phyloP scores from a whole-genome alignment of 495 filamentous ascomycete genomes.

The Aspergillus campestris region DNA sequence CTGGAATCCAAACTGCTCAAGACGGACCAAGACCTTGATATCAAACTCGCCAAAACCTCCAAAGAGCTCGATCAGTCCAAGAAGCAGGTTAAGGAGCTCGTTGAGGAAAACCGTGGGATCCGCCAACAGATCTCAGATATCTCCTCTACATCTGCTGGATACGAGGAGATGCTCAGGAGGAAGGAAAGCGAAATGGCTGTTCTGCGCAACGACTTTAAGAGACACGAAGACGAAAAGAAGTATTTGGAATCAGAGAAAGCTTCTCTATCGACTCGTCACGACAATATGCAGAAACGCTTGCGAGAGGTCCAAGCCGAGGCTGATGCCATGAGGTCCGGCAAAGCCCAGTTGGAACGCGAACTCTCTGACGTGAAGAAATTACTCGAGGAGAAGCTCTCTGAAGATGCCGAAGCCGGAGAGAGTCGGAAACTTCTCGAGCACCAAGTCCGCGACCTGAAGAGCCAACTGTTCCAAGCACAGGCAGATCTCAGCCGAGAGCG shows the following conservation, averaged over 20 bases:
- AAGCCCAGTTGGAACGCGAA: constrained; percentile 74
- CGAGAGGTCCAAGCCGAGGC: constrained; percentile 81
- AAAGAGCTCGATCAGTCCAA: constrained; percentile 70
- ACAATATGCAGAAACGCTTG: constrained; percentile 67
- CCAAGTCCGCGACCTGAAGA: constrained; percentile 80
- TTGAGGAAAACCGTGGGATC: constrained; percentile 75
- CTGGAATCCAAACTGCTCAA: constrained; percentile 77
- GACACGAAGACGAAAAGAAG: constrained; percentile 66
- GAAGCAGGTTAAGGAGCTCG: constrained; percentile 62
- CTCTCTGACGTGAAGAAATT: constrained; percentile 79
- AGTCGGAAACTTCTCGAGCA: constrained; percentile 79
- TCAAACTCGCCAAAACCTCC: constrained; percentile 73
- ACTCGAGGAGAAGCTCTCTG: constrained; percentile 79
- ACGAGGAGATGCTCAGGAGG: constrained; percentile 82
- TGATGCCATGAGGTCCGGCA: constrained; percentile 78
- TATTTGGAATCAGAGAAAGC: constrained; percentile 67
- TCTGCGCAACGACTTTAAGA: constrained; percentile 73
- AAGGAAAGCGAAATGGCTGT: constrained; percentile 92
- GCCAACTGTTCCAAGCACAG: constrained; percentile 74
- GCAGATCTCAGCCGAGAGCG: constrained; percentile 83
- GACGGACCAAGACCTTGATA: constrained; percentile 79
- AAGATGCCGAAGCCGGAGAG: constrained; percentile 79
- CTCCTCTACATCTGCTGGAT: constrained; percentile 84
- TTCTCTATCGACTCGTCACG: constrained; percentile 62
- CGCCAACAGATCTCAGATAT: constrained; percentile 80